Base-by-base conservation (phyloP, 1,139 yeast genomes). In the Hemisphaericaspora xylofermentans region DNA sequence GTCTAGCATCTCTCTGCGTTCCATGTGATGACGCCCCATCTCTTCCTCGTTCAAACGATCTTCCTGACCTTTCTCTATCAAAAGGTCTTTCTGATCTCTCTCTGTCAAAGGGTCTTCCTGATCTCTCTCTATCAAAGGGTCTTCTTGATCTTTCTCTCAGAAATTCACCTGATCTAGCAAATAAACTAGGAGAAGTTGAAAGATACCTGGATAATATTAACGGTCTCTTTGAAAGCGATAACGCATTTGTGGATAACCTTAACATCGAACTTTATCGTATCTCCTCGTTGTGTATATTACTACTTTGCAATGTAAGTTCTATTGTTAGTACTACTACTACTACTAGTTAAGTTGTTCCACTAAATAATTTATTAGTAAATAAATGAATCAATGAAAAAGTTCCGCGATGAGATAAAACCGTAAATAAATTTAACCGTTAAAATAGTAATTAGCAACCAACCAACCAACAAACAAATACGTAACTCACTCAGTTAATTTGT, bases 161-260 rank as follows among this genome's bases (percentile, higher is more conserved):
- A 24, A 24, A 24, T 9, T 24, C 27, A 29, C 16, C 32, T 3
- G n/a, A 15, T 29, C 32, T 15, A 16, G n/a, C 21, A 10, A 29
- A 29, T 29, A 31, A 31, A 6, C 15, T 6, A 18, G 34, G 15
- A 18, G 25, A 5, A 3, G 34, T 18, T 12, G 34, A 31, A 31
- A 31, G 34, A 19, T 19, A 31, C 19, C 34, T 31, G 2, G 34
- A 31, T 31, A 31, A n/a, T n/a, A 31, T 19, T 31, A 31, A 16
- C n/a, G 34, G 25, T 9, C 34, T 18, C 15, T 16, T 31, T 10
- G 25, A 31, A 31, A 31, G 34, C 25, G 19, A 13, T 2, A 19
- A 14, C 8, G 15, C 25, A 18, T 18, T 13, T 3, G 15, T n/a
- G 13, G 24, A 31, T 31, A 31, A 8, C 25, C 34, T 18, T 13